A percentile compares a stretch with the other conserved stretches of the same genome.
phyloP scores from a whole-genome alignment of 164 flowering plant genomes.

The Stephania cephalantha region DNA sequence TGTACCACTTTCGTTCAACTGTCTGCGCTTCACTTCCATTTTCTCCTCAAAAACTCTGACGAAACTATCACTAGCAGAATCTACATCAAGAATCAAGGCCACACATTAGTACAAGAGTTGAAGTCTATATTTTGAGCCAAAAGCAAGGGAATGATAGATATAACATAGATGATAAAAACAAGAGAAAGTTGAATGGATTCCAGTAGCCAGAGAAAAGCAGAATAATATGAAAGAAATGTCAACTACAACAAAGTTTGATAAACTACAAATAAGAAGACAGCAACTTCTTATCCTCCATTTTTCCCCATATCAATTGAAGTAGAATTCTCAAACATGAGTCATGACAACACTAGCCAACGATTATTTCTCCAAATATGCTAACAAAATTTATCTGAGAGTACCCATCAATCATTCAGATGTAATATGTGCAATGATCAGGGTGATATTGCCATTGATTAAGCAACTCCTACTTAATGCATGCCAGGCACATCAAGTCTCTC shows the following conservation, averaged over 20 bases:
- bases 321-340: neutral
- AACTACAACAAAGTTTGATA: neutral
- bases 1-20: slow-evolving; percentile 78
- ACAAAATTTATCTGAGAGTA: neutral
- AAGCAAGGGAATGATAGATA: neutral
- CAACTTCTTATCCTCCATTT: too few species aligned
- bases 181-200: neutral
- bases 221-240: neutral
- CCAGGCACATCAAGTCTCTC: neutral
- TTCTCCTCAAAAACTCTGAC: slow-evolving; percentile 66
- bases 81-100: slow-evolving; percentile 35
- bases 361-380: neutral
- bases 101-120: neutral
- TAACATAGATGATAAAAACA: neutral
- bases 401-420: neutral
- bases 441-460: too few species aligned
- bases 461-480: neutral
- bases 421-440: neutral
- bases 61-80: slow-evolving; percentile 48
- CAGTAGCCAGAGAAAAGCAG: neutral
- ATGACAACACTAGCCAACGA: neutral
- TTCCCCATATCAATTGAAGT: neutral
- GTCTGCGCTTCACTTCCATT: slow-evolving; percentile 68
- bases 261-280: neutral
- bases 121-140: neutral